These are phyloP conservation scores for Spiromastix sp. DNA, from an alignment of 2,329 filamentous ascomycete species.

Conservation along the genomic window DNA sequence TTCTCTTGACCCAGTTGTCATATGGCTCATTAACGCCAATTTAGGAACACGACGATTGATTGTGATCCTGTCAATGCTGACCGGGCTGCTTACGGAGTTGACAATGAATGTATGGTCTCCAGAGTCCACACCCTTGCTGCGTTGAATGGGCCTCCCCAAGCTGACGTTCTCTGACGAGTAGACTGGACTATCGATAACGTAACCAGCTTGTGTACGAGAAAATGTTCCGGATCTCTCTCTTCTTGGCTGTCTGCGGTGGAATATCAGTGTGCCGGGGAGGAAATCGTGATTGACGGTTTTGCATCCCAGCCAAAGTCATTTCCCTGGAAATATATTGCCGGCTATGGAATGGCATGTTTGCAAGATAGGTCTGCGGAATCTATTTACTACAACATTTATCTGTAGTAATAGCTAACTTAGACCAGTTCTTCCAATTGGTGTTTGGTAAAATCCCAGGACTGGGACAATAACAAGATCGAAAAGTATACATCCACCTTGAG, in stretches of 20 bases:
- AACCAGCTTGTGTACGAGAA: constrained; percentile 9
- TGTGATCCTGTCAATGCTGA: constrained; percentile 11
- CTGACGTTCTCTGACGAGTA: constrained; percentile 2
- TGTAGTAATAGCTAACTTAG: constrained; percentile 1
- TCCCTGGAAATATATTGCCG: constrained; percentile 11
- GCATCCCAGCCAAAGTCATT: constrained; percentile 11
- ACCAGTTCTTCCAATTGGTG: constrained; percentile 12
- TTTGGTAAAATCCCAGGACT: constrained; percentile 12
- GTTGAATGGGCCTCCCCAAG: too few species aligned
- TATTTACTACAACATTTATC: neutral
- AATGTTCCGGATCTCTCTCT: constrained; percentile 8
- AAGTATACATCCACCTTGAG: constrained; percentile 6
- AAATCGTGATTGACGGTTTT: constrained; percentile 8
- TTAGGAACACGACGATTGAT: constrained; percentile 12
- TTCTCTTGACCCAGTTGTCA: neutral
- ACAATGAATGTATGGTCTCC: constrained; percentile 9
- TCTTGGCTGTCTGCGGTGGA: constrained; percentile 12
- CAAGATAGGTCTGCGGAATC: constrained; percentile 8
- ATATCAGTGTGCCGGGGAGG: constrained; percentile 7
- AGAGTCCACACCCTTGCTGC: neutral
- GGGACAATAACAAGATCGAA: constrained; percentile 9
- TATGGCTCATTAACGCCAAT: too few species aligned
- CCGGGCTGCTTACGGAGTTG: constrained; percentile 9
- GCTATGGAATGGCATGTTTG: constrained; percentile 11
- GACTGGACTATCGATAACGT: constrained; percentile 11